phyloP scores from a whole-genome alignment of 2,329 filamentous ascomycete species.

The Fonsecaea multimorphosa region DNA sequence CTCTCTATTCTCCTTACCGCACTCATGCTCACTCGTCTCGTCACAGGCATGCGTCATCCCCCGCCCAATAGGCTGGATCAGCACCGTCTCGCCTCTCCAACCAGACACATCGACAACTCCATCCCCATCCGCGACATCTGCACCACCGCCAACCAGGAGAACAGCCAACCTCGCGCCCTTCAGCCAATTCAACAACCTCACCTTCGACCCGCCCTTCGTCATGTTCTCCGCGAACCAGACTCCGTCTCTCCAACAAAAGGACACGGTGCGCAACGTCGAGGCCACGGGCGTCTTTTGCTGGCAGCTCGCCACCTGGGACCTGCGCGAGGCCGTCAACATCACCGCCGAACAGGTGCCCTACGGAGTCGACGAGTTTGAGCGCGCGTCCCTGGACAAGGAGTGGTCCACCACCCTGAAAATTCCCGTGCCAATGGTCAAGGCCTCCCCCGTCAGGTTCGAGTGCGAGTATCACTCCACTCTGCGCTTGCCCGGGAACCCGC shows the following conservation, averaged over 20 bases:
- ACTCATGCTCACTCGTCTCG: not conserved
- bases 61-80: conserved; percentile 69
- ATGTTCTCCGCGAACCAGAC: conserved; percentile 68
- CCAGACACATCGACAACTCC: conserved; percentile 44
- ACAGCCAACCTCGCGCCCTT: conserved; percentile 59
- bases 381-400: conserved; percentile 58
- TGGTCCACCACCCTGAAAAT: conserved; percentile 45
- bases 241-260: conserved; percentile 55
- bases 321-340: conserved; percentile 63
- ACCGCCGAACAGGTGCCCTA: conserved; percentile 58
- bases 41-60: conserved; percentile 60
- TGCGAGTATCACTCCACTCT: conserved; percentile 63
- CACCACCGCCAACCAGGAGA: not conserved
- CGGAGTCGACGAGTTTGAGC: conserved; percentile 62
- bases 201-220: conserved; percentile 67
- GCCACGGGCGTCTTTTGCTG: conserved; percentile 63
- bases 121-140: conserved; percentile 44
- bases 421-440: conserved; percentile 59
- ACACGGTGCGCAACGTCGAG: conserved; percentile 64
- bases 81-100: conserved; percentile 47
- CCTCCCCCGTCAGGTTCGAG: conserved; percentile 64
- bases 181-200: conserved; percentile 68
- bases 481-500: conserved; percentile 61
- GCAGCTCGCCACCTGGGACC: conserved; percentile 64
- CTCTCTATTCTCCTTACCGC: not conserved